These are phyloP conservation scores for Sungouiozyma ichnusensis DNA, from an alignment of 805 yeast species.

Conservation along the genomic window DNA sequence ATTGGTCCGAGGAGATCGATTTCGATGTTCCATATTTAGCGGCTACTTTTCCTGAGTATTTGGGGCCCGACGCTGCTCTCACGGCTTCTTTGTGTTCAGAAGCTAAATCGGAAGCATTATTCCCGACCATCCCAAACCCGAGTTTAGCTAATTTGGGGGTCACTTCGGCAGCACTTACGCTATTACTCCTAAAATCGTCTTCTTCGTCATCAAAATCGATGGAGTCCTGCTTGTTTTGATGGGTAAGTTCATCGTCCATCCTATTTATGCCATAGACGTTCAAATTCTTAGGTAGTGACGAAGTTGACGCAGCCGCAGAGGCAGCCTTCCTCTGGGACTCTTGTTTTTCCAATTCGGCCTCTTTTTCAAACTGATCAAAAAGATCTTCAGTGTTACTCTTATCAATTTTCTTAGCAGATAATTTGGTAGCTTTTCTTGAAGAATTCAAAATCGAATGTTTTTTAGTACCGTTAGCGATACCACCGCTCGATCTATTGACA, in stretches of 20 bases:
- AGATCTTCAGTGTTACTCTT: constrained; percentile 39
- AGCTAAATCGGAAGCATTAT: constrained; percentile 41
- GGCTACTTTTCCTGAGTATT: constrained; percentile 65
- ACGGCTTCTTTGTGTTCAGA: constrained; percentile 30
- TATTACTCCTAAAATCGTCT: constrained; percentile 5
- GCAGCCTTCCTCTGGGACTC: constrained; percentile 29
- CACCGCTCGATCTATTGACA: constrained; percentile 7
- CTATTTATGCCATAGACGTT: constrained; percentile 9
- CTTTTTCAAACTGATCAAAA: constrained; percentile 59
- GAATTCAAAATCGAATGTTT: constrained; percentile 41
- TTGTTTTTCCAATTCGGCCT: constrained; percentile 75
- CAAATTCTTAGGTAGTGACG: not conserved
- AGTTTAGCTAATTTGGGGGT: constrained; percentile 69
- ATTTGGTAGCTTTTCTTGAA: constrained; percentile 44
- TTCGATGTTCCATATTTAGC: constrained; percentile 78
- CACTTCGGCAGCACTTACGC: constrained; percentile 17
- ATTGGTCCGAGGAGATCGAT: constrained; percentile 92
- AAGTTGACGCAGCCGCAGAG: not conserved
- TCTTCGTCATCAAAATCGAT: constrained; percentile 6
- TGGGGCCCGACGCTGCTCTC: constrained; percentile 41
- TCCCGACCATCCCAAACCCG: constrained; percentile 82
- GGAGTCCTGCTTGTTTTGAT: constrained; percentile 8
- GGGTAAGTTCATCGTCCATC: constrained; percentile 28
- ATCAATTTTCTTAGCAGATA: constrained; percentile 47
- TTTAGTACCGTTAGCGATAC: constrained; percentile 21